Evolutionary conservation across 2,329 filamentous ascomycete species (phyloP), one percentile per base, ranked within the genome.

Genomic region (Penicillium sp.): DNA sequence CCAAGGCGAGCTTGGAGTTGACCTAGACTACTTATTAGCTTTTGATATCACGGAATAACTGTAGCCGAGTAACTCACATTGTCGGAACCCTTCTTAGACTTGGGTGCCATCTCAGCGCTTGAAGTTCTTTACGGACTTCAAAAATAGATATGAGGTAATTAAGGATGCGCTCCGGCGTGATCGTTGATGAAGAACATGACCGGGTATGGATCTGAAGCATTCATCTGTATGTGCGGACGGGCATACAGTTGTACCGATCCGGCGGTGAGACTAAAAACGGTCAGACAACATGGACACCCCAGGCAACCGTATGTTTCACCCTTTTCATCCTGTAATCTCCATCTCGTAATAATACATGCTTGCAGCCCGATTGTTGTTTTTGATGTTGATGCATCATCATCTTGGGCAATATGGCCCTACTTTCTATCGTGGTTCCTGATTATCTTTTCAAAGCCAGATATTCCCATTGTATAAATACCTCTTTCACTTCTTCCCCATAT

Each of bases 11-110:
- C 77, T 86, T 84, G 74, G 83, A 84, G 83, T 87, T 87, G 83
- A 89, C 90, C 62, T 62, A 26, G 14, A 55, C 22, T 27, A 21
- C 31, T 21, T 19, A 29, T 60, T 53, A 58, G 55, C n/a, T 33
- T 42, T 52, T 45, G 24, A 37, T 39, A 27, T 42, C 24, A 29
- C 9, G 10, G 19, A 11, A 37, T 35, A 9, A 21, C 14, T 39
- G 26, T 19, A 27, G 9, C 16, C 16, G 11, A 13, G 3, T 31
- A 10, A 58, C 62, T 62, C 52, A 65, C 61, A 81, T 82, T 87
- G 83, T 92, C 89, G 75, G 90, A 86, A 81, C 91, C 88, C 84
- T 93, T 96, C 74, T 80, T 80, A 83, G 84, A 84, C 86, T 83
- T 82, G 79, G 79, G 83, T 77, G 83, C 84, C 84, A 88, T 88